Percentiles rank a stretch among this genome's conserved stretches.
Conservation (phyloP, 441 rosid genomes). For the Pelargonium fulgidum region DNA sequence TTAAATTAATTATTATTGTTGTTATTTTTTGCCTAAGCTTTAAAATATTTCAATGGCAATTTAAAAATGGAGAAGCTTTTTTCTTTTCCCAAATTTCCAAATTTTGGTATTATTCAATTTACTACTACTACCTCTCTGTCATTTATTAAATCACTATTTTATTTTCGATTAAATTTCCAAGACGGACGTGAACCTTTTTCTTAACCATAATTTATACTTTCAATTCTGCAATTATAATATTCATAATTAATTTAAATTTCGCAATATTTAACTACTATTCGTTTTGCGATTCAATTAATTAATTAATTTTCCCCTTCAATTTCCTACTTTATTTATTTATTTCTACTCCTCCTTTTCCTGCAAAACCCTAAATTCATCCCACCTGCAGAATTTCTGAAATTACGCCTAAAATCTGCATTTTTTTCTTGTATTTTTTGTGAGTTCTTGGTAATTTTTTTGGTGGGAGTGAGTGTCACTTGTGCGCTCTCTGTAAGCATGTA, state of each 20-base stretch:
- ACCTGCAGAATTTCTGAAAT: constrained; percentile 30
- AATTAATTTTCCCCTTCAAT: constrained; percentile 3
- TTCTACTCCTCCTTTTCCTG: constrained; percentile 34
- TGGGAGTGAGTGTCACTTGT: constrained; percentile 25
- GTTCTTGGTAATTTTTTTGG: constrained; percentile 24
- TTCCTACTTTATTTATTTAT: constrained; percentile 47
- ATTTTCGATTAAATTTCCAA: constrained; percentile 25
- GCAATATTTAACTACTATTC: constrained; percentile 36
- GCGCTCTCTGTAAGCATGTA: constrained; percentile 29
- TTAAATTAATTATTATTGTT: constrained; percentile 14
- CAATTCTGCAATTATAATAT: constrained; percentile 53
- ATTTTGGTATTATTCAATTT: constrained; percentile 19
- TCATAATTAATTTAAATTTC: constrained; percentile 37
- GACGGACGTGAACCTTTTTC: constrained; percentile 84
- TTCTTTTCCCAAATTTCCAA: constrained; percentile 27
- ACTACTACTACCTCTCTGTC: neutral
- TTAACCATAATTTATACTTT: constrained; percentile 65
- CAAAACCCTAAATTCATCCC: constrained; percentile 71
- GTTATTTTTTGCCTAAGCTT: constrained; percentile 18
- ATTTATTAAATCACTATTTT: constrained; percentile 22
- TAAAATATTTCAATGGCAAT: constrained; percentile 19
- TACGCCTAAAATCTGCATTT: constrained; percentile 20
- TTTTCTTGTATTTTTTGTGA: constrained; percentile 29
- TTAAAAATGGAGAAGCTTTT: constrained; percentile 29
- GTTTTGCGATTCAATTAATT: constrained; percentile 26